Evolutionary conservation across 768 basidiomycete species (phyloP).

Genomic region (Panus rudis): DNA sequence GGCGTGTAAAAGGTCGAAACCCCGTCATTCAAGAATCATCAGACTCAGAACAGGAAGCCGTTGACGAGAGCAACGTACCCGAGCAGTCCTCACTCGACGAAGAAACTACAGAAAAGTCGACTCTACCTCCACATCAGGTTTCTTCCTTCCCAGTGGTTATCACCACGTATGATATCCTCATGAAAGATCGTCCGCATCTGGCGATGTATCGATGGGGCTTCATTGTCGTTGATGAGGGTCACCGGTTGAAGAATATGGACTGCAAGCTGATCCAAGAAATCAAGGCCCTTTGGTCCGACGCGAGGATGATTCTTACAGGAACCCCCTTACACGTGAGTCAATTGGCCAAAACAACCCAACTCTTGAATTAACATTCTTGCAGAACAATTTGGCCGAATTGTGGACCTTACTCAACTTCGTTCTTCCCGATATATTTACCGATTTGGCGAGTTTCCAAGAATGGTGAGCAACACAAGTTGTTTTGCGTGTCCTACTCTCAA

Average conservation of each 20-base stretch:
- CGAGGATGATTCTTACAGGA: constrained; percentile 90
- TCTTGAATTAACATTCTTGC: constrained; percentile 1
- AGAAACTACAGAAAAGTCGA: too few relatives aligned
- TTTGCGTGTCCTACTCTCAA: constrained; percentile 19
- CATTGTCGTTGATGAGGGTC: constrained; percentile 95
- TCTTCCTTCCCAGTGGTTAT: constrained; percentile 69
- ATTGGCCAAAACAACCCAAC: not conserved
- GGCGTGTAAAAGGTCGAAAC: constrained; percentile 4
- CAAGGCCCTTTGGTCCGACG: constrained; percentile 76
- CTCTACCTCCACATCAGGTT: constrained; percentile 27
- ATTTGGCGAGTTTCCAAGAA: constrained; percentile 84
- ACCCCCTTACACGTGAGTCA: constrained; percentile 84
- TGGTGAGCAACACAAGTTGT: constrained; percentile 42
- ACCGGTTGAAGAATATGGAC: constrained; percentile 90
- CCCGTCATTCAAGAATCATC: constrained; percentile 4
- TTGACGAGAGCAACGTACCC: too few relatives aligned
- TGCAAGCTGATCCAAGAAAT: constrained; percentile 88
- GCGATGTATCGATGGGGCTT: constrained; percentile 75
- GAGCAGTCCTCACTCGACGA: too few relatives aligned
- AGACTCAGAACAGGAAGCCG: not conserved
- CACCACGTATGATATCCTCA: constrained; percentile 92
- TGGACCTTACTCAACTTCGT: constrained; percentile 97
- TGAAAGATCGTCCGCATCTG: constrained; percentile 67
- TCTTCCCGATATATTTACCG: constrained; percentile 87
- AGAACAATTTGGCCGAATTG: constrained; percentile 94